Percentiles rank a stretch among this genome's conserved stretches.
Evolutionary conservation across 2,329 filamentous ascomycete genomes (phyloP).

Genomic region (Chaetomium sp.): DNA sequence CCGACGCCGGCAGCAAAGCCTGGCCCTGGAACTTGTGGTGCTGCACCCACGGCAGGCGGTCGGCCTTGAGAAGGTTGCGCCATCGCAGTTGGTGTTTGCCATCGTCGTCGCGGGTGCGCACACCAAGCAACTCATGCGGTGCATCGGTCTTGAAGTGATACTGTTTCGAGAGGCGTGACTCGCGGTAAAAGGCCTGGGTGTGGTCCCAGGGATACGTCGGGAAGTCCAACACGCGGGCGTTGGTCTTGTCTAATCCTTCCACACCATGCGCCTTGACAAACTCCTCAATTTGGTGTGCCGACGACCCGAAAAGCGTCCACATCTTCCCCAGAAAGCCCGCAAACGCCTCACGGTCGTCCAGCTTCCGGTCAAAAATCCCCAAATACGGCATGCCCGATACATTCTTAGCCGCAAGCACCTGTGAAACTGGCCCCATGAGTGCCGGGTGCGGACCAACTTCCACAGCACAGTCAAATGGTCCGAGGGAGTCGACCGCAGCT

Average conservation of each 20-base stretch:
- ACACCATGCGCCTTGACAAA: slow-evolving; percentile 23
- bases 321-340: slow-evolving; percentile 31
- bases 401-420: slow-evolving; percentile 28
- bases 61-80: slow-evolving; percentile 35
- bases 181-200: slow-evolving; percentile 35
- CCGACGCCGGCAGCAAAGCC: slow-evolving; percentile 40
- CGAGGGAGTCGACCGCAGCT: slow-evolving; percentile 20
- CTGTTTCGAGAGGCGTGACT: slow-evolving; percentile 36
- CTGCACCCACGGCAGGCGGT: slow-evolving; percentile 35
- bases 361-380: slow-evolving; percentile 28
- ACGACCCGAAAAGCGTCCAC: slow-evolving; percentile 28
- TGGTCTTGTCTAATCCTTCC: slow-evolving; percentile 16
- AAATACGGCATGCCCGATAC: slow-evolving; percentile 26
- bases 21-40: slow-evolving; percentile 39
- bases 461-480: slow-evolving; percentile 32
- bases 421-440: slow-evolving; percentile 34
- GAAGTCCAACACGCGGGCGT: slow-evolving; percentile 22
- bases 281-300: slow-evolving; percentile 17
- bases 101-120: slow-evolving; percentile 33
- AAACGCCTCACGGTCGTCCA: slow-evolving; percentile 28
- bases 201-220: slow-evolving; percentile 46
- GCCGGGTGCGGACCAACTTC: slow-evolving; percentile 42
- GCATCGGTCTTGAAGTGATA: slow-evolving; percentile 32
- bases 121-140: slow-evolving; percentile 35
- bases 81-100: slow-evolving; percentile 31